Evolutionary conservation across 805 yeast species (phyloP).

Genomic region (Phaffomyces thermotolerans): DNA sequence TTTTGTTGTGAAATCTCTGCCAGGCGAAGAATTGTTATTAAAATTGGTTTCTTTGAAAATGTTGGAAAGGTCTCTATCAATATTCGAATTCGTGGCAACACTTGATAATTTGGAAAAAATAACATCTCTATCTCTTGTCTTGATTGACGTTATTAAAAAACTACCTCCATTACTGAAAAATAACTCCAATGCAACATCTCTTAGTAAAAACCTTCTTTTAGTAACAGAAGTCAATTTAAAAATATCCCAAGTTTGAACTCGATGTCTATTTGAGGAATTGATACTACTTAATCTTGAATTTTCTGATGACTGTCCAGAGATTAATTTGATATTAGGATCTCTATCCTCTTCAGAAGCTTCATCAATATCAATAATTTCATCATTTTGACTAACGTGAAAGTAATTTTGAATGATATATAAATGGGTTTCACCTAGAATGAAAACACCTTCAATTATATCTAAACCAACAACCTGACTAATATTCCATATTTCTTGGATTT

Average conservation of each 20-base stretch:
- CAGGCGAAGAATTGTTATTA: constrained; percentile 24
- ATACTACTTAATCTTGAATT: neutral
- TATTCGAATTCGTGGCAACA: constrained; percentile 40
- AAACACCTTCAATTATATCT: constrained; percentile 67
- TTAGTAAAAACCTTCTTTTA: constrained; percentile 64
- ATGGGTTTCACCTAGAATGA: constrained; percentile 60
- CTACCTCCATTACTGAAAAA: constrained; percentile 70
- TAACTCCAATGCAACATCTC: constrained; percentile 78
- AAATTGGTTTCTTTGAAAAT: constrained; percentile 43
- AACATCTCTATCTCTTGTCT: constrained; percentile 45
- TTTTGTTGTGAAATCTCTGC: constrained; percentile 32
- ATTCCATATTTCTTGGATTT: constrained; percentile 66
- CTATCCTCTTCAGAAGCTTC: constrained; percentile 57
- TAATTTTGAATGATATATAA: constrained; percentile 66
- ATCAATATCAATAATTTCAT: constrained; percentile 53
- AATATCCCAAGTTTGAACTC: constrained; percentile 53
- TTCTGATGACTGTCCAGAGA: constrained; percentile 40
- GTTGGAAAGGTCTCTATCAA: constrained; percentile 48
- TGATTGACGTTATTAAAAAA: constrained; percentile 57
- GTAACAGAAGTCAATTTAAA: constrained; percentile 55
- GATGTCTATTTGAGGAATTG: constrained; percentile 30
- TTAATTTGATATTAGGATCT: constrained; percentile 62
- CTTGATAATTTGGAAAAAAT: constrained; percentile 43
- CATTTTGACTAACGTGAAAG: constrained; percentile 43
- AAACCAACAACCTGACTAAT: constrained; percentile 69